Conservation (phyloP, 441 rosid species). For the Syzygium malaccense region DNA sequence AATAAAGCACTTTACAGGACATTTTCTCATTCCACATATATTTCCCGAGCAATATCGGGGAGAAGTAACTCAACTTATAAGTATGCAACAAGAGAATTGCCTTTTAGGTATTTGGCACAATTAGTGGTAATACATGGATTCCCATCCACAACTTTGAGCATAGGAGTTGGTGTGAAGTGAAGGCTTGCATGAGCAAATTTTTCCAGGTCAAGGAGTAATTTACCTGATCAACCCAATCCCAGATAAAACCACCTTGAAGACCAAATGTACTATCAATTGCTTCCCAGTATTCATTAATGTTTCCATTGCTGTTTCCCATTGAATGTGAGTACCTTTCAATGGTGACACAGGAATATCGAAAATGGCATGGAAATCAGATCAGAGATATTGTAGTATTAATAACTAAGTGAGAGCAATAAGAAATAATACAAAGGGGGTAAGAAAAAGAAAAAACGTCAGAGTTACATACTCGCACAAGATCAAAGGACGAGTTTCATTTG, state of each 20-base stretch:
- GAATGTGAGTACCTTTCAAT: slow-evolving; percentile 89
- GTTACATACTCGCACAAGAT: slow-evolving; percentile 94
- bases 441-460: not conserved
- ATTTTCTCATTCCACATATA: not conserved
- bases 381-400: not conserved
- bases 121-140: not conserved
- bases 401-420: not conserved
- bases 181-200: not conserved
- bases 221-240: slow-evolving; percentile 99
- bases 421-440: not conserved
- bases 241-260: slow-evolving; percentile 98
- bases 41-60: not conserved
- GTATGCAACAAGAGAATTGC: not conserved
- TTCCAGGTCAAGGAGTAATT: slow-evolving; percentile 6
- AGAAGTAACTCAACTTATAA: not conserved
- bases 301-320: slow-evolving; percentile 97
- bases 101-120: not conserved
- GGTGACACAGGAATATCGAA: slow-evolving; percentile 10
- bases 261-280: slow-evolving; percentile 92
- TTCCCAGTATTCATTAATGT: slow-evolving; percentile 85
- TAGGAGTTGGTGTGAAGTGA: not conserved
- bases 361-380: slow-evolving; percentile 4
- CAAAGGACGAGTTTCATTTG: slow-evolving; percentile 82
- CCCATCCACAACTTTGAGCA: not conserved
- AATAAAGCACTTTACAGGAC: not conserved